Base-by-base conservation (phyloP, 2,329 filamentous ascomycete species). In the Hypoxylon sp. region DNA sequence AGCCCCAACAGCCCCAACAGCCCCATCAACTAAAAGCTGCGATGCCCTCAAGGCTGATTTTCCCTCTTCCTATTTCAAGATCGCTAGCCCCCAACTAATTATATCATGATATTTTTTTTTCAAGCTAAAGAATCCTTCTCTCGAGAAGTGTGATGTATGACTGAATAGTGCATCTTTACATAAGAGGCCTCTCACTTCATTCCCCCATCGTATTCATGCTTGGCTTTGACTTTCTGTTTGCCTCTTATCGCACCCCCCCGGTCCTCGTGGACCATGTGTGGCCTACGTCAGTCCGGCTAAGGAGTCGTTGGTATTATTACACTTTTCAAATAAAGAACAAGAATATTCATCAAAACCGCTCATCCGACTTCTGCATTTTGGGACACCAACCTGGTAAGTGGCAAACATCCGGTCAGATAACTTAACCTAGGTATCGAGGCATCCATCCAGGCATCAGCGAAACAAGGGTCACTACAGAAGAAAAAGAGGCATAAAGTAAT, bases 161-260 rank as follows among this genome's bases (percentile, higher is more conserved):
- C 17, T 31, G 13, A 9, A 16, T 15, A 4, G 2, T 16, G 20
- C 2, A 17, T 12, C 26, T 40, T 52, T 43, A 35, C 43, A 52
- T 56, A 56, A 52, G 53, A 56, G 53, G 53, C 53, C 53, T 56
- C 53, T n/a, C n/a, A n/a, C n/a, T n/a, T n/a, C n/a, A n/a, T n/a
- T n/a, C n/a, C n/a, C n/a, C n/a, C n/a, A n/a, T n/a, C n/a, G n/a
- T n/a, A n/a, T n/a, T n/a, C n/a, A n/a, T n/a, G n/a, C n/a, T n/a
- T n/a, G n/a, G n/a, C n/a, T n/a, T n/a, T n/a, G n/a, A n/a, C n/a
- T n/a, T n/a, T n/a, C n/a, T n/a, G n/a, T n/a, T n/a, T n/a, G n/a
- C n/a, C 30, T 20, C n/a, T 23, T 19, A 8, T 23, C 40, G 26
- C 11, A 13, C 13, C 20, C 25, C 17, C 12, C 21, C 21, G 21